Evolutionary conservation across 257 asterid genomes (phyloP).

Genomic region (Penstemon eatonii): DNA sequence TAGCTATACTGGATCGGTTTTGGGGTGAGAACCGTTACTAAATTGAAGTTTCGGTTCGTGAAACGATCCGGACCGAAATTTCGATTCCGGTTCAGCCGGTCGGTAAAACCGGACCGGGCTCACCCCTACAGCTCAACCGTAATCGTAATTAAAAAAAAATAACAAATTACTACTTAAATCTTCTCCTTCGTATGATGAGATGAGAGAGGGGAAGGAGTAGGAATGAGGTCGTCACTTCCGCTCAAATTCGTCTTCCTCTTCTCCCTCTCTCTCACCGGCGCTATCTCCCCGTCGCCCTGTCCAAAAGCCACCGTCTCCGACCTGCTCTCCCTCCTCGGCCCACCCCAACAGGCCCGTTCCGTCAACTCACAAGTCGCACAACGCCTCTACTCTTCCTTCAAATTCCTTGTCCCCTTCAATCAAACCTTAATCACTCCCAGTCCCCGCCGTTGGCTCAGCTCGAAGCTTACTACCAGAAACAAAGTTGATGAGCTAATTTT

Average conservation of each 20-base stretch:
- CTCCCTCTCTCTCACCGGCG: slow-evolving; percentile 62
- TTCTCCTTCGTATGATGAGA: too few relatives aligned
- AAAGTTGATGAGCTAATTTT: slow-evolving; percentile 29
- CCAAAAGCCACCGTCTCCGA: slow-evolving; percentile 75
- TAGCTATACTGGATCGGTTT: too few relatives aligned
- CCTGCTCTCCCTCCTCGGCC: slow-evolving; percentile 70
- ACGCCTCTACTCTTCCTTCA: slow-evolving; percentile 63
- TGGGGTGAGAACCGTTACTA: too few relatives aligned
- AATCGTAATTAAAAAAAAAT: too few relatives aligned
- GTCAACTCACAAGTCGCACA: slow-evolving; percentile 56
- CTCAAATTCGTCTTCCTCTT: slow-evolving; percentile 54
- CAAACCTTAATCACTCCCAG: slow-evolving; percentile 13
- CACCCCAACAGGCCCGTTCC: slow-evolving; percentile 62
- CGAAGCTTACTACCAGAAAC: neutral
- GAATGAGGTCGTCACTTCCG: slow-evolving; percentile 35
- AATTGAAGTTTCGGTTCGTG: too few relatives aligned
- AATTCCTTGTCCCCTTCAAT: slow-evolving; percentile 62
- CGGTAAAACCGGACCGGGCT: too few relatives aligned
- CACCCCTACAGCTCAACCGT: too few relatives aligned
- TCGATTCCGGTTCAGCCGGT: too few relatives aligned
- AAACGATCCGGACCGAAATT: too few relatives aligned
- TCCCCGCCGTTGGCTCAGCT: slow-evolving; percentile 37
- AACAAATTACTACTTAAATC: too few relatives aligned
- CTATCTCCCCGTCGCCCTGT: slow-evolving; percentile 32
- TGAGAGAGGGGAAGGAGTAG: too few relatives aligned